Evolutionary conservation across 2,329 filamentous ascomycete genomes (phyloP).

Genomic region (Akanthomyces lecanii): DNA sequence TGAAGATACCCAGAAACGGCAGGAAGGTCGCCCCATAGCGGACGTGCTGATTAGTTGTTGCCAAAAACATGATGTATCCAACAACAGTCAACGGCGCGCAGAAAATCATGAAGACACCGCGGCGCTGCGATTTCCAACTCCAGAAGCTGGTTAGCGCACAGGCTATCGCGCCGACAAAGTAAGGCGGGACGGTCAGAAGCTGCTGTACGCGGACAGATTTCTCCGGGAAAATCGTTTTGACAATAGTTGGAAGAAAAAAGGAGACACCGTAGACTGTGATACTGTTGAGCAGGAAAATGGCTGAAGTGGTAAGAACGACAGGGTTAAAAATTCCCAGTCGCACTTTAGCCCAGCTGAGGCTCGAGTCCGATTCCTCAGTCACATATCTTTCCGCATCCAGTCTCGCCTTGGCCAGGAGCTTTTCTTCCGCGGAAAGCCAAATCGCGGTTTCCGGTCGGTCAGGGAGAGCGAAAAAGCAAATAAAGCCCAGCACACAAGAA

Average conservation of each 20-base stretch:
- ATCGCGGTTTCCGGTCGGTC: constrained; percentile 61
- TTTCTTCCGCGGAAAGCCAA: constrained; percentile 63
- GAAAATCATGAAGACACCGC: constrained; percentile 47
- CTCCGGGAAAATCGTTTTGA: constrained; percentile 62
- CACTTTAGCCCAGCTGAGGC: constrained; percentile 56
- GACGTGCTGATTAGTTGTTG: constrained; percentile 42
- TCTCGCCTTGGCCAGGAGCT: constrained; percentile 57
- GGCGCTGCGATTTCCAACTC: constrained; percentile 7
- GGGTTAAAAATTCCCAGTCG: constrained; percentile 61
- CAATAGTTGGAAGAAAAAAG: constrained; percentile 70
- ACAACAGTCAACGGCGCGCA: constrained; percentile 59
- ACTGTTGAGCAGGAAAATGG: constrained; percentile 62
- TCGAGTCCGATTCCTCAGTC: constrained; percentile 53
- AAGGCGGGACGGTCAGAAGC: constrained; percentile 24
- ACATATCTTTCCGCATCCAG: constrained; percentile 54
- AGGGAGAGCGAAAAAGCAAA: constrained; percentile 59
- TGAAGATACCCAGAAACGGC: constrained; percentile 58
- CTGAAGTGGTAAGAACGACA: constrained; percentile 43
- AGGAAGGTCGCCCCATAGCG: constrained; percentile 67
- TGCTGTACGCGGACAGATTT: constrained; percentile 57
- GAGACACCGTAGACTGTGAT: constrained; percentile 69
- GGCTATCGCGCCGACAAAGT: constrained; percentile 3
- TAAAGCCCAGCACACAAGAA: constrained; percentile 45
- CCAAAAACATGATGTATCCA: constrained; percentile 67
- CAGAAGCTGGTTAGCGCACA: constrained; percentile 9